phyloP scores from a whole-genome alignment of 2,329 filamentous ascomycete species.

The Ceratocystis harringtonii region DNA sequence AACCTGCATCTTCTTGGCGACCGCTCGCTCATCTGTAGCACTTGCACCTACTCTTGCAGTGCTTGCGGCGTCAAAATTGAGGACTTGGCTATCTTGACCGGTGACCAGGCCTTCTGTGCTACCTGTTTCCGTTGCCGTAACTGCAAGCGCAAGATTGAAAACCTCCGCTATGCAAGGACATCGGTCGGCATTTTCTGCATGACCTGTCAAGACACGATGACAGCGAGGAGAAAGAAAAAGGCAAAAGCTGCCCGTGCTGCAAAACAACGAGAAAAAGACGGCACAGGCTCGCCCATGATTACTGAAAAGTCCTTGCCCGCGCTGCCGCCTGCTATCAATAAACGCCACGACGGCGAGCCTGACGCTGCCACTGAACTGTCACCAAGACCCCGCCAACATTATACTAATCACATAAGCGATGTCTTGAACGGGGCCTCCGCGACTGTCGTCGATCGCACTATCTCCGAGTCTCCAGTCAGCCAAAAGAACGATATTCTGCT shows the following conservation, averaged over 20 bases:
- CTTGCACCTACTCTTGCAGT: constrained; percentile 97
- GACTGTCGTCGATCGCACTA: background rate
- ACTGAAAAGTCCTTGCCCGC: constrained; percentile 89
- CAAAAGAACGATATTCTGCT: constrained; percentile 46
- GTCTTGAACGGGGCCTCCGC: constrained; percentile 23
- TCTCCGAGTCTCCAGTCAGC: constrained; percentile 24
- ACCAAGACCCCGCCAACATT: constrained; percentile 38
- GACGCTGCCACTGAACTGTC: constrained; percentile 57
- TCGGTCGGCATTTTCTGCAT: constrained; percentile 99
- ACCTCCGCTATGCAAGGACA: constrained; percentile 89
- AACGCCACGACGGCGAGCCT: constrained; percentile 38
- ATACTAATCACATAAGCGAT: background rate
- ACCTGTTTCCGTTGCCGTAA: constrained; percentile 95
- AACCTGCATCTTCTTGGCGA: constrained; percentile 94
- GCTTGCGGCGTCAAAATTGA: constrained; percentile 97
- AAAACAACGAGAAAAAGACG: constrained; percentile 47
- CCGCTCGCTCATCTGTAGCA: constrained; percentile 96
- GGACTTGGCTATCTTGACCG: constrained; percentile 89
- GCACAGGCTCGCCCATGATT: constrained; percentile 42
- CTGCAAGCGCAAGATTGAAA: constrained; percentile 98
- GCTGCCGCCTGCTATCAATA: constrained; percentile 48
- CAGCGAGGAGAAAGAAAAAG: constrained; percentile 82
- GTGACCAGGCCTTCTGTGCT: constrained; percentile 94
- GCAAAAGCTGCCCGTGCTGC: constrained; percentile 46
- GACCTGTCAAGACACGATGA: constrained; percentile 93